Base-by-base conservation (phyloP, 176 grass and related monocot genomes). In the Carex scoparia region DNA sequence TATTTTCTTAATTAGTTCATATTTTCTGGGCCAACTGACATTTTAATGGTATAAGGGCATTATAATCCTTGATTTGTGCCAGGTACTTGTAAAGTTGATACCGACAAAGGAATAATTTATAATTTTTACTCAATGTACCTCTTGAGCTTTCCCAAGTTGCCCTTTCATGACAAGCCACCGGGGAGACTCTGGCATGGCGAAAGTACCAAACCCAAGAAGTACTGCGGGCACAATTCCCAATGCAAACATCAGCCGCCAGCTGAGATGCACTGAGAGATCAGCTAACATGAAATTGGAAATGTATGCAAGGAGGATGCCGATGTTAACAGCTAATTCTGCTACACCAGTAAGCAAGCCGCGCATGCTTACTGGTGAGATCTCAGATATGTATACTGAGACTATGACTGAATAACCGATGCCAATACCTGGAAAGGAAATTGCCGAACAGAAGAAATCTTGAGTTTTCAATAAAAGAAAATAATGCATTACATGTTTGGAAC, bases 111-210 rank as follows among this genome's bases (percentile, higher is more conserved):
- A 63, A n/a, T 27, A 23, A 63, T 63, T 27, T 28, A 63, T 30
- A 63, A 63, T 11, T 23, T 6, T 78, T 56, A 15, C 28, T 78
- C 23, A 56, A 57, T 16, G n/a, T 83, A 83, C 80, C 80, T 83
- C 78, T 67, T 60, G 81, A 67, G 85, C 91, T 11, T 84, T 86
- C 33, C 6, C 83, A 27, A 85, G n/a, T 54, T 85, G 86, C 1
- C 90, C 90, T 37, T 87, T 85, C 90, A 94, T 85, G 27, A 81
- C 90, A 0, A 94, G 92, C 88, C 92, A 94, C 15, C 90, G 86
- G 0, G 92, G 92, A 1, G 92, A 94, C 70, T 94, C 92, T 53
- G 92, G 92, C 92, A 94, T 89, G 14, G 70, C 15, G 46, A 89
- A 61, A 28, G 85, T 80, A 7, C 71, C 87, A 2, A 59, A 62